A percentile compares a stretch with the other conserved stretches of the same genome.
phyloP scores from a whole-genome alignment of 2,329 filamentous ascomycete species.

The Phialemoniopsis sp. region DNA sequence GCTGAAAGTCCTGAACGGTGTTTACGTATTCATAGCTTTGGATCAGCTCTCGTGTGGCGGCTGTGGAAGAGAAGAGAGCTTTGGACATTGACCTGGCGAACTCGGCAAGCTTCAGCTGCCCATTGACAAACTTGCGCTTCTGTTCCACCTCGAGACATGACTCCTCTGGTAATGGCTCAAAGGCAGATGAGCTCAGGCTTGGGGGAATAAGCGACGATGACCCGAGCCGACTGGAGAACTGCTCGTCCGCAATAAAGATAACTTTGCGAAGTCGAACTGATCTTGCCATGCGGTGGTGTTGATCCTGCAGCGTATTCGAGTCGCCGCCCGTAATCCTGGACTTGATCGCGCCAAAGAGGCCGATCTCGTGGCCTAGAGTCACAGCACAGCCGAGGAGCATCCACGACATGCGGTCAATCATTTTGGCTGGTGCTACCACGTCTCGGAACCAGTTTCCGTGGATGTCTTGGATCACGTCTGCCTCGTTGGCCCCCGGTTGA shows the following conservation, averaged over 20 bases:
- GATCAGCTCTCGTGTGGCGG: conserved; percentile 30
- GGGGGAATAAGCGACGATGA: too few species aligned
- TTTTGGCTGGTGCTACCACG: conserved; percentile 47
- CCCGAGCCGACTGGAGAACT: too few species aligned
- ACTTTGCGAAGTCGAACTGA: conserved; percentile 39
- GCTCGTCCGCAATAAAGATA: too few species aligned
- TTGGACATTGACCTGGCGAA: conserved; percentile 47
- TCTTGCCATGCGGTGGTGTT: conserved; percentile 31
- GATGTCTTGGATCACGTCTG: background rate
- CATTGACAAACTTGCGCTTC: conserved; percentile 18
- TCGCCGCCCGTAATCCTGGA: conserved; percentile 6
- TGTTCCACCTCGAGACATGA: too few species aligned
- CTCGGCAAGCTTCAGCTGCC: conserved; percentile 35
- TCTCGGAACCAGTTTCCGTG: conserved; percentile 38
- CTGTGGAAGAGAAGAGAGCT: conserved; percentile 42
- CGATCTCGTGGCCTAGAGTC: conserved; percentile 46
- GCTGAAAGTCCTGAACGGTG: conserved; percentile 7
- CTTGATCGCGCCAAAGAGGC: conserved; percentile 37
- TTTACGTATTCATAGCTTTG: conserved; percentile 38
- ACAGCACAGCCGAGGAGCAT: conserved; percentile 51
- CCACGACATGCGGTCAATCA: conserved; percentile 57
- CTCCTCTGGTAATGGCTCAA: too few species aligned
- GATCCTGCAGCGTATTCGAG: too few species aligned
- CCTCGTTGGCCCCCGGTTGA: conserved; percentile 2
- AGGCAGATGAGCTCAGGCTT: too few species aligned